Conservation (phyloP, 2,329 filamentous ascomycete genomes). For the Colletotrichum godetiae region DNA sequence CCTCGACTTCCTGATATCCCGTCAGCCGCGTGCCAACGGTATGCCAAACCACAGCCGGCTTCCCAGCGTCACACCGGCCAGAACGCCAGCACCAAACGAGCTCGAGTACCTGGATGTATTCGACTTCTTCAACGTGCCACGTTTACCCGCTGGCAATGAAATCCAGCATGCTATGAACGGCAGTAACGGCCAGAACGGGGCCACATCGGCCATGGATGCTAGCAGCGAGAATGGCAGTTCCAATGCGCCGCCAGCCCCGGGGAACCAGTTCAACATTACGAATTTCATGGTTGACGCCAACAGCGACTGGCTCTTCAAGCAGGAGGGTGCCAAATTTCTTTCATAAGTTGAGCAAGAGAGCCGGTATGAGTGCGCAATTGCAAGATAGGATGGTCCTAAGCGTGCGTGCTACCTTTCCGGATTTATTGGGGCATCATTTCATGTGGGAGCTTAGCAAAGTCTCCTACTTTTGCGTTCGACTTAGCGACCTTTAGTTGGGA, state of each 20-base stretch:
- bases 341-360: not conserved
- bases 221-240: constrained; percentile 41
- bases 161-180: constrained; percentile 38
- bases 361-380: not conserved
- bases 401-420: constrained; percentile 2
- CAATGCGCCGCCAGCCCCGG: constrained; percentile 43
- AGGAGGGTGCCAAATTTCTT: constrained; percentile 47
- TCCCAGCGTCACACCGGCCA: constrained; percentile 68
- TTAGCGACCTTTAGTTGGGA: not conserved
- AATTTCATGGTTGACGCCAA: constrained; percentile 82
- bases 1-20: constrained; percentile 87
- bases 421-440: not conserved
- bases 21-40: constrained; percentile 69
- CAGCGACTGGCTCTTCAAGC: constrained; percentile 80
- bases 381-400: not conserved
- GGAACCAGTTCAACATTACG: constrained; percentile 80
- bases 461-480: not conserved
- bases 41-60: constrained; percentile 54
- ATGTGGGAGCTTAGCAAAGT: not conserved
- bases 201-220: constrained; percentile 34
- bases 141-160: constrained; percentile 67
- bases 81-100: constrained; percentile 82
- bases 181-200: constrained; percentile 35
- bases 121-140: constrained; percentile 92
- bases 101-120: constrained; percentile 93